Evolutionary conservation across 306 rosid genomes (phyloP).

Genomic region (Oxytropis ochrocephala): DNA sequence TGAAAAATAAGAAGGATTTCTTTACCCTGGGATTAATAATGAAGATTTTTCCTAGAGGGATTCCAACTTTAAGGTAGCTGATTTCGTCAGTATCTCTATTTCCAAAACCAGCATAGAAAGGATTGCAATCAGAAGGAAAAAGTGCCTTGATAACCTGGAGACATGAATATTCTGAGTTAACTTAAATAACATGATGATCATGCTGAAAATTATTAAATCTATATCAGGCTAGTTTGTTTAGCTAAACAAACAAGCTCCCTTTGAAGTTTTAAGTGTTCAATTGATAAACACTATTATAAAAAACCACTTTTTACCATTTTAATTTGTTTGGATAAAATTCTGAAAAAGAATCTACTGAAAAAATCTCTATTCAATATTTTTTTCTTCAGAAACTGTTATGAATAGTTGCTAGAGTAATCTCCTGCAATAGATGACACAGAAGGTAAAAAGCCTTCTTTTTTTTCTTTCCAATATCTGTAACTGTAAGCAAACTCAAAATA

Average conservation of each 20-base stretch:
- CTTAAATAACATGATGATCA: neutral
- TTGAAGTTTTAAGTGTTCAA: neutral
- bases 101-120: conserved; percentile 99
- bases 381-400: neutral
- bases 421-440: neutral
- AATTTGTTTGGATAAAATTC: neutral
- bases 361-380: neutral
- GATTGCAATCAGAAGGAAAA: conserved; percentile 85
- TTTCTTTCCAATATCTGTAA: neutral
- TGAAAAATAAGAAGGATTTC: conserved; percentile 4
- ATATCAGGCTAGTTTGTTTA: neutral
- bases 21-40: conserved; percentile 87
- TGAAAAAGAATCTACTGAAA: neutral
- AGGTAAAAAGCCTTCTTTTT: neutral
- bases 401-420: neutral
- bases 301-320: neutral
- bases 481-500: neutral
- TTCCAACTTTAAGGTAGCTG: conserved; percentile 93
- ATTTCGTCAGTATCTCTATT: conserved; percentile 93
- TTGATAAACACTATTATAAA: neutral
- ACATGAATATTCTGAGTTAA: conserved; percentile 20
- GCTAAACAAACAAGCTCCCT: neutral
- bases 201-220: conserved; percentile 2
- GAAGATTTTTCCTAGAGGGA: conserved; percentile 89
- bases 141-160: conserved; percentile 71